Evolutionary conservation across 164 flowering plant species (phyloP), one percentile per base, ranked within the genome.

Genomic region (Kingdonia uniflora): DNA sequence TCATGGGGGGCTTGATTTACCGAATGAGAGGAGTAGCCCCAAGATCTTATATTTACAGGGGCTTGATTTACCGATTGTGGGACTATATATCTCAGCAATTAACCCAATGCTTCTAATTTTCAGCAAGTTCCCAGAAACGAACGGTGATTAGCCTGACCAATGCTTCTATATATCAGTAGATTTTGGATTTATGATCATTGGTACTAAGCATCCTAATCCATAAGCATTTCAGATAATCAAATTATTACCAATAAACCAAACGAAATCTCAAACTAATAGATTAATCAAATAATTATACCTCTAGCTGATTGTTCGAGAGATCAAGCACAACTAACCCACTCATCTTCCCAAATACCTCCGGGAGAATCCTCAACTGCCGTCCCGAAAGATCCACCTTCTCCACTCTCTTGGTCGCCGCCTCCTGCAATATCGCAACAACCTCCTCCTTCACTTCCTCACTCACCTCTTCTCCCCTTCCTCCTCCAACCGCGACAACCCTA

Each of bases 301-400:
- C 68, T 3, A 91, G 80, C 63, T 79, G 82, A 73, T 91, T 91
- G 35, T 49, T 54, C 1, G 95, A 76, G 22, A 91, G 63, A 64
- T 85, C 70, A 19, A 91, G 83, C 52, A 65, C 59, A 43, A 74
- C 56, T 49, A 87, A 60, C 5, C 81, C 75, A 0, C 54, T 61
- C 38, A 91, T 60, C 67, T 55, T 66, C 41, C 96, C 95, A 47
- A 91, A 87, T 0, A 75, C 95, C 66, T 91, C 97, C 0, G 97
- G 97, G 56, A 91, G 56, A 43, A 74, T 43, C 71, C 72, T 65
- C 72, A 91, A 42, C 54, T 57, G 52, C 47, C 78, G 66, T 1
- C 72, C 76, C 0, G 87, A 71, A 20, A 91, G 73, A 48, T 78
- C 86, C 33, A 91, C 77, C 20, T 73, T 63, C 45, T 82, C 85